Percentiles rank a stretch among this genome's conserved stretches.
These are phyloP conservation scores for Gaeumannomyces sp. DNA, from an alignment of 2,329 filamentous ascomycete species.

Conservation along the genomic window DNA sequence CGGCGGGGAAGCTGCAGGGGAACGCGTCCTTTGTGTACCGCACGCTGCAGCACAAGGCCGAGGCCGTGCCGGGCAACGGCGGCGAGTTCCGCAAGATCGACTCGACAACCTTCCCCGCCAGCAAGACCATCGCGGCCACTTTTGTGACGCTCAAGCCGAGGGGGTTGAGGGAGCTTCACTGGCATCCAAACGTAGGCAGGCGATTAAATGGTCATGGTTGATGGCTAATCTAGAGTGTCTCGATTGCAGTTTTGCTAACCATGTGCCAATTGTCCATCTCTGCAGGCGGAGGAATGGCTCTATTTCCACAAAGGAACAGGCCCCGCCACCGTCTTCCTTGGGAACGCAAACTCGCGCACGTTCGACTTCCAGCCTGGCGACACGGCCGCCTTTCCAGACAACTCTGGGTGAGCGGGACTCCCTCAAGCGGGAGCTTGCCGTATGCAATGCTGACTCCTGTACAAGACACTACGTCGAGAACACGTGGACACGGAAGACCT, in stretches of 20 bases:
- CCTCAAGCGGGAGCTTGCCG: not conserved
- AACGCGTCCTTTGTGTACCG: slow-evolving; percentile 58
- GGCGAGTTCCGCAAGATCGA: slow-evolving; percentile 60
- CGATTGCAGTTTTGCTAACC: not conserved
- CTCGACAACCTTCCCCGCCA: slow-evolving; percentile 59
- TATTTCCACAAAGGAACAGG: slow-evolving; percentile 61
- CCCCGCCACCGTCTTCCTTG: slow-evolving; percentile 60
- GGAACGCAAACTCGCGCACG: slow-evolving; percentile 53
- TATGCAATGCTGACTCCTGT: not conserved
- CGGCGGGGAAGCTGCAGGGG: slow-evolving; percentile 43
- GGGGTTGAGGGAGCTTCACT: slow-evolving; percentile 60
- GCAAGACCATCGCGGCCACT: slow-evolving; percentile 59
- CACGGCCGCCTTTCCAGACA: slow-evolving; percentile 62
- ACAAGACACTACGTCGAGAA: slow-evolving; percentile 62
- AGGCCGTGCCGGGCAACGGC: slow-evolving; percentile 53
- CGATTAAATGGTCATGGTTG: not conserved
- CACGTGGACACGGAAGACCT: slow-evolving; percentile 55
- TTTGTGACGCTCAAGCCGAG: slow-evolving; percentile 58
- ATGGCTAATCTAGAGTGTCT: not conserved
- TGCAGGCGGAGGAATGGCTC: slow-evolving; percentile 61
- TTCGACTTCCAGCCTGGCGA: slow-evolving; percentile 65
- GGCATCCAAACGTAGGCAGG: slow-evolving; percentile 57
- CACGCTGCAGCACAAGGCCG: slow-evolving; percentile 47
- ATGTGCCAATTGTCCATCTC: not conserved
- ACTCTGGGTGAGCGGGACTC: slow-evolving; percentile 37